Evolutionary conservation across 371 early-diverging fungal genomes (phyloP).

Genomic region (Mucor circinelloides): DNA sequence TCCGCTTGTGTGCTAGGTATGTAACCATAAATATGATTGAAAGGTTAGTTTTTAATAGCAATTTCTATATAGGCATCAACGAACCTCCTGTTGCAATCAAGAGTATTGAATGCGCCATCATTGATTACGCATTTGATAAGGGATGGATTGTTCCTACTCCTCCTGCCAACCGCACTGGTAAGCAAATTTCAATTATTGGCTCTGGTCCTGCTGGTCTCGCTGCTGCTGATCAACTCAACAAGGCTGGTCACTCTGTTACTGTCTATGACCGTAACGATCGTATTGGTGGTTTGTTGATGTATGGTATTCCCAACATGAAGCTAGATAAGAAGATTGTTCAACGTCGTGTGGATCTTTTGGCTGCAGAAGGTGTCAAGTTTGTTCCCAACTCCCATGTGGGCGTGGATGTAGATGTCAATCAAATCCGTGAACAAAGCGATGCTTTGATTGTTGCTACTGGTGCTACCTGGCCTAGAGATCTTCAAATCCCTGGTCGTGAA

Average conservation of each 20-base stretch:
- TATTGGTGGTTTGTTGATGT: conserved; percentile 94
- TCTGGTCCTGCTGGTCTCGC: conserved; percentile 97
- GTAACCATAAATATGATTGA: not conserved
- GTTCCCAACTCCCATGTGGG: conserved; percentile 89
- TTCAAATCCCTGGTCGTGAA: conserved; percentile 85
- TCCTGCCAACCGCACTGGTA: conserved; percentile 84
- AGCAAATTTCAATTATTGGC: conserved; percentile 87
- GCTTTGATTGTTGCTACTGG: conserved; percentile 91
- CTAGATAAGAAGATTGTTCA: conserved; percentile 93
- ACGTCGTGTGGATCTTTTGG: conserved; percentile 90
- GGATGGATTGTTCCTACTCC: conserved; percentile 95
- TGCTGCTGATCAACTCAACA: conserved; percentile 96
- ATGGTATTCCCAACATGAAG: conserved; percentile 99
- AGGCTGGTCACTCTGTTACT: conserved; percentile 91
- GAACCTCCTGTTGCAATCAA: conserved; percentile 94
- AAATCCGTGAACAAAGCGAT: conserved; percentile 71
- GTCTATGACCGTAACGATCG: conserved; percentile 97
- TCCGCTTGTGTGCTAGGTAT: conserved; percentile 71
- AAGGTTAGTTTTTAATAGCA: not conserved
- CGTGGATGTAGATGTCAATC: conserved; percentile 69
- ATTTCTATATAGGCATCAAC: conserved; percentile 69
- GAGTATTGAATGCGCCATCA: conserved; percentile 95
- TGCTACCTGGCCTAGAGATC: conserved; percentile 96
- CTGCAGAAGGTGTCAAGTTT: conserved; percentile 89
- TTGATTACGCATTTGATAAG: conserved; percentile 92